These are phyloP conservation scores for Picochlorum sp. DNA, from an alignment of 139 green algal species.

Conservation along the genomic window DNA sequence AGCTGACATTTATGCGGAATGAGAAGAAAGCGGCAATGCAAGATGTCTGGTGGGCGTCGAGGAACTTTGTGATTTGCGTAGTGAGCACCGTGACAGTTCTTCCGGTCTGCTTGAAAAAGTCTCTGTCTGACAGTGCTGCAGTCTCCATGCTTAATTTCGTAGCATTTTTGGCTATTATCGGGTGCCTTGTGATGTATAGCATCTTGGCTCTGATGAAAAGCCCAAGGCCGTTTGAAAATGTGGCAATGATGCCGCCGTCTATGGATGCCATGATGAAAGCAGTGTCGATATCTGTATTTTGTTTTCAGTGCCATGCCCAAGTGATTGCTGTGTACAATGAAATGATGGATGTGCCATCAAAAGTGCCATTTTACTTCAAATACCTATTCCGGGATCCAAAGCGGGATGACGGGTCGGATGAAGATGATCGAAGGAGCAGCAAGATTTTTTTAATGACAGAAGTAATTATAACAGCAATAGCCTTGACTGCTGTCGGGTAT, in stretches of 20 bases:
- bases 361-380: too few species aligned
- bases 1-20: background rate
- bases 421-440: background rate
- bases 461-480: slow-evolving; percentile 10
- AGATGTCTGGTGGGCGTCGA: background rate
- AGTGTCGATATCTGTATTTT: slow-evolving; percentile 63
- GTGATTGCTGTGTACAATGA: slow-evolving; percentile 31
- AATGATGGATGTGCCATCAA: slow-evolving; percentile 6
- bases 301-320: slow-evolving; percentile 63
- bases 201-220: too few species aligned
- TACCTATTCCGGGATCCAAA: too few species aligned
- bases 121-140: background rate
- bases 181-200: slow-evolving; percentile 23
- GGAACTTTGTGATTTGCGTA: background rate
- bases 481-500: slow-evolving; percentile 36
- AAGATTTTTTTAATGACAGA: slow-evolving; percentile 46
- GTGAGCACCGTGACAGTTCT: background rate
- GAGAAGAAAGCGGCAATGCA: background rate
- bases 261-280: slow-evolving; percentile 4
- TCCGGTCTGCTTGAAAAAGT: background rate
- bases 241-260: too few species aligned
- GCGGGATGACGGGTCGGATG: too few species aligned
- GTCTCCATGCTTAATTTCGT: slow-evolving; percentile 27
- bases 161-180: slow-evolving; percentile 8
- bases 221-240: too few species aligned